A percentile compares a stretch with the other conserved stretches of the same genome.
These are phyloP conservation scores for Neurospora cerealis DNA, from an alignment of 495 filamentous ascomycete species.

Conservation along the genomic window DNA sequence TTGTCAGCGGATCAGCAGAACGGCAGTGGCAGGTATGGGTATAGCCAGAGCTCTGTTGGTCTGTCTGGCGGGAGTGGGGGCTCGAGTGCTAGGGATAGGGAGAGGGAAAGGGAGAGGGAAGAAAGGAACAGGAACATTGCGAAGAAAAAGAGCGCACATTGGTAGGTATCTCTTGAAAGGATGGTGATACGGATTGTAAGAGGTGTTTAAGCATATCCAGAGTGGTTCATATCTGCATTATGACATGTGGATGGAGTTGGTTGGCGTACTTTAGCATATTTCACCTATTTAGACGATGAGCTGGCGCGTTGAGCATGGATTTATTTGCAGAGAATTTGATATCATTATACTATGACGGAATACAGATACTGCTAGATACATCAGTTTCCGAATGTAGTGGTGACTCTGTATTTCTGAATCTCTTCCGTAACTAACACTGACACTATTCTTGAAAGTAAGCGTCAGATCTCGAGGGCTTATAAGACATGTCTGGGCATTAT, in stretches of 20 bases:
- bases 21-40: neutral
- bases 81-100: conserved; percentile 14
- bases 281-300: neutral
- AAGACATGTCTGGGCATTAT: too few relatives aligned
- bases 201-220: neutral
- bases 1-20: neutral
- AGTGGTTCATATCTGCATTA: neutral
- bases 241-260: neutral
- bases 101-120: conserved; percentile 18
- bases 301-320: neutral
- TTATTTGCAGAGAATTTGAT: too few relatives aligned
- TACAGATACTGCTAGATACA: neutral
- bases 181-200: neutral
- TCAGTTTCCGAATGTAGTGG: neutral
- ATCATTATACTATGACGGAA: neutral
- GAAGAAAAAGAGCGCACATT: conserved; percentile 38
- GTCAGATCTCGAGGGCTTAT: too few relatives aligned
- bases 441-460: too few relatives aligned
- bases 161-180: conserved; percentile 11
- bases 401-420: neutral
- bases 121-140: conserved; percentile 21
- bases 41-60: neutral
- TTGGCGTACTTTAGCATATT: neutral
- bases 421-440: neutral
- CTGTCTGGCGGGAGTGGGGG: conserved; percentile 4